Evolutionary conservation across 768 basidiomycete species (phyloP), one percentile per base, ranked within the genome.

Genomic region (Pleurotus pulmonarius): DNA sequence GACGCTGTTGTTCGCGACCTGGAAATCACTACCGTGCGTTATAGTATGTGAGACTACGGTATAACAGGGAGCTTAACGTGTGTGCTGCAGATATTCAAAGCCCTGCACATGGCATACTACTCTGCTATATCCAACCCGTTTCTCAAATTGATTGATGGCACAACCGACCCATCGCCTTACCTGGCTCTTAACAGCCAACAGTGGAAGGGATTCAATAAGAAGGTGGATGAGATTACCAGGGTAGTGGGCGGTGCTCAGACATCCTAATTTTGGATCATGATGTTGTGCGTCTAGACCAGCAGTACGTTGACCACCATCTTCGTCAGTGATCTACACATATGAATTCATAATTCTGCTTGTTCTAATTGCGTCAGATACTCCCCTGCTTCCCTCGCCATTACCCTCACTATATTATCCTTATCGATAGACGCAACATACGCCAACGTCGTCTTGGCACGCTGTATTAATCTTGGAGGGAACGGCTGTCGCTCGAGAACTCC

Each of bases 61-160:
- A 34, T 11, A 34, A 8, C 9, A 34, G 29, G 11, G 11, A 34
- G 29, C 29, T 34, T 34, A 8, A 34, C 29, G 51, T 25, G 7
- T 46, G 2, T 45, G 7, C 16, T 13, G 8, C 63, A 96, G 93
- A 83, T 91, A 41, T 94, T 94, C 78, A 90, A 87, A 65, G 91
- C 94, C 7, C 69, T 95, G 53, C 93, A 96, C 65, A 88, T 90
- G 75, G 89, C 91, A 0, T 94, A 94, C 70, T 89, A 92, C 60
- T 78, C 81, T 37, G 82, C 93, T 20, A 79, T 92, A 47, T 87
- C 90, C 41, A 94, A 95, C 63, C 94, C 94, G 2, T 94, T 96
- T 72, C 75, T 94, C 52, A 86, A 79, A 58, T 74, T 89, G n/a
- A 76, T 83, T 59, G 85, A 86, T 39, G 69, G 70, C 5, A 67